Conservation (phyloP, 2,329 filamentous ascomycete genomes). For the Pseudofabraea citricarpa region DNA sequence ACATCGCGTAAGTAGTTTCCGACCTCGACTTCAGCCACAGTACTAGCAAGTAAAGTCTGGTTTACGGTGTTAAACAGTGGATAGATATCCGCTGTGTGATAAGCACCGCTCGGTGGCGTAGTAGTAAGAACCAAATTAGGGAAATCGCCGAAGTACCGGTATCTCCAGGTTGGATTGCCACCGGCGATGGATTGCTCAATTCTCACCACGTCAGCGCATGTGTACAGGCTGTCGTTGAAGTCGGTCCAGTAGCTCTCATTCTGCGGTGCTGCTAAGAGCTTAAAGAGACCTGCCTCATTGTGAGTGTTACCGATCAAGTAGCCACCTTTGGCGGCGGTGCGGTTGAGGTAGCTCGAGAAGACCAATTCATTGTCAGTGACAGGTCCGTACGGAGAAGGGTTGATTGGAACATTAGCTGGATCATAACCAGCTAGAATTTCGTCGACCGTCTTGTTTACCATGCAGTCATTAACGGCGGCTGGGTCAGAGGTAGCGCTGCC, state of each 20-base stretch:
- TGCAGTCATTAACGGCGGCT: constrained; percentile 2
- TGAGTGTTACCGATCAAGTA: constrained; percentile 16
- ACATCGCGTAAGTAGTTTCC: constrained; percentile 22
- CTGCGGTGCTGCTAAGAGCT: not conserved
- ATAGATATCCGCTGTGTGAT: constrained; percentile 24
- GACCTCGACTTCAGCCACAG: constrained; percentile 16
- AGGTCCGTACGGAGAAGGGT: constrained; percentile 1
- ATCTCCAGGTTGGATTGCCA: constrained; percentile 27
- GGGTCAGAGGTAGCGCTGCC: constrained; percentile 5
- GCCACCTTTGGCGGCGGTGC: not conserved
- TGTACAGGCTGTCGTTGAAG: constrained; percentile 17
- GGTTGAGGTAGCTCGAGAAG: constrained; percentile 4
- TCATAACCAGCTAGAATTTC: not conserved
- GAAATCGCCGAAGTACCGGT: constrained; percentile 26
- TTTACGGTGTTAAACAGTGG: constrained; percentile 19
- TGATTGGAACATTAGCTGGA: not conserved
- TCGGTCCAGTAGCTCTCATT: constrained; percentile 9
- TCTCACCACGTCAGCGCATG: constrained; percentile 16
- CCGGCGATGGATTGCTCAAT: constrained; percentile 7
- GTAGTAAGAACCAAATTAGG: constrained; percentile 21
- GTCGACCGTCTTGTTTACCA: constrained; percentile 2
- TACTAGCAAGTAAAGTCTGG: constrained; percentile 6
- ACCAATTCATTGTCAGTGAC: constrained; percentile 1
- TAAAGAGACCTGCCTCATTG: constrained; percentile 15
- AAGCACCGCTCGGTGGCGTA: constrained; percentile 19